A percentile compares a stretch with the other conserved stretches of the same genome.
Evolutionary conservation across 139 green algal genomes (phyloP).

Genomic region (Nannochloris sp.): DNA sequence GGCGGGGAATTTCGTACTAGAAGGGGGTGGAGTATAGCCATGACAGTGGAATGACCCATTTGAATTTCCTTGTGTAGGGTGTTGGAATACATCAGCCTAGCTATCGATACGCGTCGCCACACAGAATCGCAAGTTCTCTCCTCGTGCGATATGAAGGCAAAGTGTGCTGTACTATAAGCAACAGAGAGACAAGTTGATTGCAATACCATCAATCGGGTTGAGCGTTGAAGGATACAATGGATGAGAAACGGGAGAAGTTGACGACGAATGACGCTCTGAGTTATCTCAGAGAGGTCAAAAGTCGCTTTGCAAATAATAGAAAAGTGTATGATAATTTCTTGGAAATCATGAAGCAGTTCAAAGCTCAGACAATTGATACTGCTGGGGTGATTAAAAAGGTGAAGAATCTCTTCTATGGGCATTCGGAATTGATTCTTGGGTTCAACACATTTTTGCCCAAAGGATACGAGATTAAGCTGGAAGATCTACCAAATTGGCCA

Average conservation of each 20-base stretch:
- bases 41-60: no score
- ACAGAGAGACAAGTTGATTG: constrained; percentile 1
- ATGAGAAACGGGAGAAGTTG: constrained; percentile 29
- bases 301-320: constrained; percentile 36
- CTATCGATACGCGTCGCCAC: no score
- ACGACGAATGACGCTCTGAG: constrained; percentile 69
- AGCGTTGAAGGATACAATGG: constrained; percentile 7
- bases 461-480: constrained; percentile 38
- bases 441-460: constrained; percentile 99
- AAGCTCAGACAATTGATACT: constrained; percentile 91
- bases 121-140: no score
- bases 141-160: no score
- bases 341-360: constrained; percentile 99
- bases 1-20: no score
- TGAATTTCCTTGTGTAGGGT: no score
- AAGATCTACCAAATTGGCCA: constrained; percentile 7
- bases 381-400: constrained; percentile 88
- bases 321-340: constrained; percentile 72
- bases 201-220: neutral
- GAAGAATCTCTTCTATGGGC: constrained; percentile 90
- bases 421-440: constrained; percentile 92
- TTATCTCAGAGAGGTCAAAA: constrained; percentile 81
- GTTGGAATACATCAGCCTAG: no score
- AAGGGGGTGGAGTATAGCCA: no score
- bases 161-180: neutral